phyloP scores from a whole-genome alignment of 805 yeast species.

The Saccharomycopsis sp. region DNA sequence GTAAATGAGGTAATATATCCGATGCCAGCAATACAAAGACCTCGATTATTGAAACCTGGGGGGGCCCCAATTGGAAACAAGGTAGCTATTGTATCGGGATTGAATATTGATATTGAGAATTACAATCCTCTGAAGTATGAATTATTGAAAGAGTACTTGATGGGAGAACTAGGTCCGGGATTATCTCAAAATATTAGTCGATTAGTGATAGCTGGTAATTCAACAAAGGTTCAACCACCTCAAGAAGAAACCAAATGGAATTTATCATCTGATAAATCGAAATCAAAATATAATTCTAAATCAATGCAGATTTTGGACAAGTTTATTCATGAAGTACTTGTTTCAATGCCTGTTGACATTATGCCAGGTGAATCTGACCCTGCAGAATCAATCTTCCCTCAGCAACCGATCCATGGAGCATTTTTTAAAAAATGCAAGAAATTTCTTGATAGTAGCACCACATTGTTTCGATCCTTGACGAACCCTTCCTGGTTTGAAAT shows the following conservation, averaged over 20 bases:
- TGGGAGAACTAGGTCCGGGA: slow-evolving; percentile 44
- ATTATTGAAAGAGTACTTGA: slow-evolving; percentile 58
- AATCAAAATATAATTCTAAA: slow-evolving; percentile 42
- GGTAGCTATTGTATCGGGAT: slow-evolving; percentile 73
- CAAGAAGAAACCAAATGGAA: slow-evolving; percentile 25
- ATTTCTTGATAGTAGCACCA: slow-evolving; percentile 26
- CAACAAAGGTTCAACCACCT: slow-evolving; percentile 33
- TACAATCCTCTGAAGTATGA: slow-evolving; percentile 37
- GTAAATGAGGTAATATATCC: slow-evolving; percentile 79
- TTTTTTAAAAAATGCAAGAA: slow-evolving; percentile 46
- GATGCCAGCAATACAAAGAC: slow-evolving; percentile 48
- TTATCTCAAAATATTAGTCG: slow-evolving; percentile 34
- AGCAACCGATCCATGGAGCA: slow-evolving; percentile 80
- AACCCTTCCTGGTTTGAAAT: slow-evolving; percentile 73
- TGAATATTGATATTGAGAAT: slow-evolving; percentile 45
- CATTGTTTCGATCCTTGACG: slow-evolving; percentile 38
- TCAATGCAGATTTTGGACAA: slow-evolving; percentile 51
- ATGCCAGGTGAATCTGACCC: slow-evolving; percentile 89
- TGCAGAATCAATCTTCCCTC: slow-evolving; percentile 78
- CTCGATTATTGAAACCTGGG: slow-evolving; percentile 25
- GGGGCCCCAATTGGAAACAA: slow-evolving; percentile 31
- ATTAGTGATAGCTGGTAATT: slow-evolving; percentile 69
- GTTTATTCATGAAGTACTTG: slow-evolving; percentile 48
- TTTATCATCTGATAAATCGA: slow-evolving; percentile 44
- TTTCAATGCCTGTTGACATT: slow-evolving; percentile 60